Percentiles rank a stretch among this genome's conserved stretches.
Evolutionary conservation across 164 flowering plant species (phyloP).

Genomic region (Liriodendron chinense): DNA sequence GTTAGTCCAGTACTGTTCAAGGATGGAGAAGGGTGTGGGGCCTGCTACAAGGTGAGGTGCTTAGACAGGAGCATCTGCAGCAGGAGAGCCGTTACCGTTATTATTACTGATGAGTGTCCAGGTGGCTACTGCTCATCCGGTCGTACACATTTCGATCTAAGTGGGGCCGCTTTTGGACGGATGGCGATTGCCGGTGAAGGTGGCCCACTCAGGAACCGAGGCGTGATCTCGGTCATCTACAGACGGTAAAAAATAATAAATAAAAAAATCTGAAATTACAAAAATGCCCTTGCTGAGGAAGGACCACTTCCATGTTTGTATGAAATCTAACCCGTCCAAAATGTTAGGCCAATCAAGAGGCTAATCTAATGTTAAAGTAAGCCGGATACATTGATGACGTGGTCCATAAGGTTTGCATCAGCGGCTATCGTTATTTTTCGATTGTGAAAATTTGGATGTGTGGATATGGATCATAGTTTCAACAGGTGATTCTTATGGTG

Average conservation of each 20-base stretch:
- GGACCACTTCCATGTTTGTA: neutral
- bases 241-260: conserved; percentile 42
- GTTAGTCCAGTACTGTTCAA: conserved; percentile 82
- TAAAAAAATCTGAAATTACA: no score
- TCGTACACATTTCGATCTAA: conserved; percentile 78
- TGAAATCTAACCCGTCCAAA: no score
- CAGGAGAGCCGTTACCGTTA: conserved; percentile 77
- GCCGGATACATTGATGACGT: no score
- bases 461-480: no score
- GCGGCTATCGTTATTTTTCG: no score
- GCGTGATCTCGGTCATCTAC: conserved; percentile 64
- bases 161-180: conserved; percentile 91
- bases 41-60: conserved; percentile 90
- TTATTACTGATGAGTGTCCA: conserved; percentile 92
- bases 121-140: conserved; percentile 69
- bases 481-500: no score
- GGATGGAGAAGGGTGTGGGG: conserved; percentile 92
- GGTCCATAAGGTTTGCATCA: no score
- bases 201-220: conserved; percentile 68
- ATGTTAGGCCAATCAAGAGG: no score
- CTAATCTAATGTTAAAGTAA: no score
- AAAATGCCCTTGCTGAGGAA: no score
- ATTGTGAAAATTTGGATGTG: no score
- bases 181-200: conserved; percentile 73
- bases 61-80: conserved; percentile 69